Conservation (phyloP, 2,329 filamentous ascomycete species). For the Tolypocladium endophyticum region DNA sequence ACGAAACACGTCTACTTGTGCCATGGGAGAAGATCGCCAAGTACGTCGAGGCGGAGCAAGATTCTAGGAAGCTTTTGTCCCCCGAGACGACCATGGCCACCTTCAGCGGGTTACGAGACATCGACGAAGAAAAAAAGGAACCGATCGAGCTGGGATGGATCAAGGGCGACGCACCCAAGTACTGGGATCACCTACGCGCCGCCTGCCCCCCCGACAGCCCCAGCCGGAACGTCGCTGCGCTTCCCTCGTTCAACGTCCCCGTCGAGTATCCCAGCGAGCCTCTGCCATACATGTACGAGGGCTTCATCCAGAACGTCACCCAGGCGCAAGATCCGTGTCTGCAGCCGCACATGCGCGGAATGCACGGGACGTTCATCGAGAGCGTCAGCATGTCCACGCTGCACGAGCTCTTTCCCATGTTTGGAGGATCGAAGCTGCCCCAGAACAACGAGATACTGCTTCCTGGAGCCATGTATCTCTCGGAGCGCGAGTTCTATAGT, state of each 20-base stretch:
- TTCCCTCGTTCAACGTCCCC: constrained; percentile 17
- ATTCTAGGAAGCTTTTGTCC: constrained; percentile 29
- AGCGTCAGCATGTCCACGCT: constrained; percentile 40
- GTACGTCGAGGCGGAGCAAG: constrained; percentile 36
- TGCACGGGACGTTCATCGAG: constrained; percentile 48
- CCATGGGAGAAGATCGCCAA: constrained; percentile 46
- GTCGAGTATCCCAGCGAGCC: constrained; percentile 24
- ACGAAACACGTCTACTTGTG: constrained; percentile 51
- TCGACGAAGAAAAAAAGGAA: constrained; percentile 21
- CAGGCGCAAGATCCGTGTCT: constrained; percentile 47
- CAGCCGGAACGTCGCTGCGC: constrained; percentile 24
- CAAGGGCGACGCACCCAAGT: constrained; percentile 30
- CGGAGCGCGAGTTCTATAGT: constrained; percentile 45
- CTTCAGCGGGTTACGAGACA: constrained; percentile 27
- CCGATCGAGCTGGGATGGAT: constrained; percentile 37
- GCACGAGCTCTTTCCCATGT: constrained; percentile 46
- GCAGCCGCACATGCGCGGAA: constrained; percentile 39
- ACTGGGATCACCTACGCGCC: constrained; percentile 48
- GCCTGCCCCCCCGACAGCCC: constrained; percentile 47
- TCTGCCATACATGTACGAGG: constrained; percentile 28
- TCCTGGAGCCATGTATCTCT: constrained; percentile 55
- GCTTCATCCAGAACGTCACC: constrained; percentile 48
- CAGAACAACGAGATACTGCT: constrained; percentile 56
- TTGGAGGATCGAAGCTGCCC: constrained; percentile 51
- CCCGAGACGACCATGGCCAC: constrained; percentile 31